Conservation (phyloP, 106 monocot genomes). For the Amphibolis antarctica region DNA sequence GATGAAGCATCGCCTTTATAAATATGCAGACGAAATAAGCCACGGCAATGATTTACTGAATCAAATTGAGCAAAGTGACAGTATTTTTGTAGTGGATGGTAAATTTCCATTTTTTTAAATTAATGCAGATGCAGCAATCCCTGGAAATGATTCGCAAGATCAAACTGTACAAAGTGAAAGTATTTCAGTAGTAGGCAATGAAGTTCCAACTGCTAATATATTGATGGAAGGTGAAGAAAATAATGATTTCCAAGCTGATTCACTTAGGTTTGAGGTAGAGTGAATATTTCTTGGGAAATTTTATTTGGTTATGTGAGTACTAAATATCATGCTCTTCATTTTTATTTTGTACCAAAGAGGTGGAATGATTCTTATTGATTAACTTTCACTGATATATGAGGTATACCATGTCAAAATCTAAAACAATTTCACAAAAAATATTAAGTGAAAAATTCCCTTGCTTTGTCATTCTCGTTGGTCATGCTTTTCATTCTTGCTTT, state of each 20-base stretch:
- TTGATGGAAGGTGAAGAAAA: neutral
- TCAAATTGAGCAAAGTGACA: neutral
- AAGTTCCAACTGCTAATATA: neutral
- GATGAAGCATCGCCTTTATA: neutral
- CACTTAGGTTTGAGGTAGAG: constrained; percentile 73
- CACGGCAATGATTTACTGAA: neutral
- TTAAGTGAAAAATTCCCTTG: too few relatives aligned
- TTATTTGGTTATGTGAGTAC: neutral
- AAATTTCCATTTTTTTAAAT: too few relatives aligned
- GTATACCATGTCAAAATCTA: too few relatives aligned
- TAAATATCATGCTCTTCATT: too few relatives aligned
- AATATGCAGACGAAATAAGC: too few relatives aligned
- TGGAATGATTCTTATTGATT: too few relatives aligned
- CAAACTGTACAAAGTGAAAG: neutral
- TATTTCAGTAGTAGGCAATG: neutral
- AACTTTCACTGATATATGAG: too few relatives aligned
- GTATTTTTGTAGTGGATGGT: neutral
- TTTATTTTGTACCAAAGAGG: too few relatives aligned
- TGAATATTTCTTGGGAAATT: neutral
- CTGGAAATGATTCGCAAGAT: neutral
- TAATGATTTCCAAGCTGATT: constrained; percentile 25
- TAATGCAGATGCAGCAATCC: too few relatives aligned
- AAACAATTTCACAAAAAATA: too few relatives aligned
- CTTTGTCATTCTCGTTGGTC: too few relatives aligned
- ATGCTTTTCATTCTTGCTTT: too few relatives aligned